Evolutionary conservation across 2,329 filamentous ascomycete genomes (phyloP).

Genomic region (Sarocladium strictum): DNA sequence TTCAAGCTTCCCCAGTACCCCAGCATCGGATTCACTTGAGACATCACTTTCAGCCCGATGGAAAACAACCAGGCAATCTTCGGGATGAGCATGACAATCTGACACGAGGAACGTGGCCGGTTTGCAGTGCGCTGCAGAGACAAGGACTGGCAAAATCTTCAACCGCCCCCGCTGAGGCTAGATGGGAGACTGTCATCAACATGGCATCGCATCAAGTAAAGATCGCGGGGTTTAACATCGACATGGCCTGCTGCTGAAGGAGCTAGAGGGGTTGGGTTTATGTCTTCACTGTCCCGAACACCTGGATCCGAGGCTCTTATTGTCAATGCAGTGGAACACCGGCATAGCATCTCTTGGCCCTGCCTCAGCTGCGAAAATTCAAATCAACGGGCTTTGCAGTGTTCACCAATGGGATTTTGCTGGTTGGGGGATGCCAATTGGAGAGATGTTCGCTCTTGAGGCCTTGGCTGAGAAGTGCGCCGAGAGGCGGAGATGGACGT

Average conservation of each 20-base stretch:
- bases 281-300: background rate
- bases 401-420: conserved; percentile 33
- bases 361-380: conserved; percentile 23
- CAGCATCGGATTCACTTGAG: too few species aligned
- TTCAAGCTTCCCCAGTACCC: too few species aligned
- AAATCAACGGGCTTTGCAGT: conserved; percentile 27
- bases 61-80: too few species aligned
- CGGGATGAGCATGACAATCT: too few species aligned
- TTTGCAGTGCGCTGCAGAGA: too few species aligned
- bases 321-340: conserved; percentile 24
- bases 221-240: background rate
- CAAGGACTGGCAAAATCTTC: background rate
- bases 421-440: conserved; percentile 39
- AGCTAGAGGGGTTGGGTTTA: background rate
- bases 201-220: background rate
- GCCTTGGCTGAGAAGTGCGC: conserved; percentile 20
- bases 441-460: conserved; percentile 35
- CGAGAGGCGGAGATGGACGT: conserved; percentile 20
- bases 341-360: too few species aligned
- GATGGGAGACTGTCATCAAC: background rate
- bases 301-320: background rate
- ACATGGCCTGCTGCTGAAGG: background rate
- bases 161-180: background rate
- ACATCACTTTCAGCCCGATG: too few species aligned
- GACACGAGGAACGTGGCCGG: too few species aligned